A percentile compares a stretch with the other conserved stretches of the same genome.
Conservation (phyloP, 306 rosid species). For the Malus domestica region DNA sequence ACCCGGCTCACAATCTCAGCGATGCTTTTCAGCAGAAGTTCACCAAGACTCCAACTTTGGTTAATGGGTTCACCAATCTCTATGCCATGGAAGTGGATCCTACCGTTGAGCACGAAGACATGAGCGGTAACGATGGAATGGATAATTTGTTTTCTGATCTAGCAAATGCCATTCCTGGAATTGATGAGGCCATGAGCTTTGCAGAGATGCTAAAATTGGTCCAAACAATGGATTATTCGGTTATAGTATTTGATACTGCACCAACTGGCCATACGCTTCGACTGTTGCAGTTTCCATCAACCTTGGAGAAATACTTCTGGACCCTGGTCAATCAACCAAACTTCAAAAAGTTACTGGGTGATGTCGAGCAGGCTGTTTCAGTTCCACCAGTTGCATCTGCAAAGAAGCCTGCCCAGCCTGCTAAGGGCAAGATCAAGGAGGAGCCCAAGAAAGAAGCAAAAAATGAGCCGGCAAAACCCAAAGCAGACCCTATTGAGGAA, state of each 20-base stretch:
- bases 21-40: slow-evolving; percentile 95
- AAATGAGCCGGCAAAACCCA: too few species aligned
- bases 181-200: slow-evolving; percentile 99
- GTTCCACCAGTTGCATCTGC: too few species aligned
- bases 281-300: slow-evolving; percentile 88
- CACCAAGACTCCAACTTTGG: slow-evolving; percentile 83
- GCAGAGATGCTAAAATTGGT: slow-evolving; percentile 99
- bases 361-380: too few species aligned
- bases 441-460: too few species aligned
- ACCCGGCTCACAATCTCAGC: slow-evolving; percentile 98
- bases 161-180: slow-evolving; percentile 96
- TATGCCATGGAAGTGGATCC: slow-evolving; percentile 99
- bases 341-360: too few species aligned
- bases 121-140: slow-evolving; percentile 63
- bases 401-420: too few species aligned
- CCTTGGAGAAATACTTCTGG: slow-evolving; percentile 51
- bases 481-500: too few species aligned
- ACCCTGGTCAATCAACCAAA: too few species aligned
- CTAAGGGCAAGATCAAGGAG: too few species aligned
- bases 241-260: slow-evolving; percentile 95
- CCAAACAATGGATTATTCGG: slow-evolving; percentile 97
- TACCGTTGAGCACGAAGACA: slow-evolving; percentile 67
- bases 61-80: slow-evolving; percentile 85
- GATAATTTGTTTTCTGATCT: slow-evolving; percentile 71
- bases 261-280: slow-evolving; percentile 99